Evolutionary conservation across 2,329 filamentous ascomycete genomes (phyloP).

Genomic region (Teratosphaeria epicoccoides): DNA sequence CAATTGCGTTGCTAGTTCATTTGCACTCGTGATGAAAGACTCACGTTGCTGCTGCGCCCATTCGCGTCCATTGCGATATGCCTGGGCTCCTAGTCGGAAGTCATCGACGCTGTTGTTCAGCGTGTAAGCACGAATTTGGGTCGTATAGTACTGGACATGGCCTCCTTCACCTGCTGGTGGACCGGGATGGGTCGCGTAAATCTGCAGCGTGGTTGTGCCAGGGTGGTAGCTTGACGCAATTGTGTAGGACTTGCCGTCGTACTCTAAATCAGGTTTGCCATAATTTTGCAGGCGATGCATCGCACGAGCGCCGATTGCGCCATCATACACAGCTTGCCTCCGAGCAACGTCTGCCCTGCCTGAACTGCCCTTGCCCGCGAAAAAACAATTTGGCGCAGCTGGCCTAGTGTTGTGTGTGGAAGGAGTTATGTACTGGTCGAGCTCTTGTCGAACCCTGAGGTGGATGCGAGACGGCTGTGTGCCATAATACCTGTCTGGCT

Average conservation of each 20-base stretch:
- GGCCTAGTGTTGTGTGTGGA: not conserved
- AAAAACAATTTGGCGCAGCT: not conserved
- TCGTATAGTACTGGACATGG: not conserved
- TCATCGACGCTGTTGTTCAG: not conserved
- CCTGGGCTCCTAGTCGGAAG: not conserved
- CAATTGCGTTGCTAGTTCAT: not conserved
- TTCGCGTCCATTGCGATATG: not conserved
- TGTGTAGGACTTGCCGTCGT: not conserved
- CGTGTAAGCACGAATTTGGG: not conserved
- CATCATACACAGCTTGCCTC: not conserved
- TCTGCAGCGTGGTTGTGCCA: not conserved
- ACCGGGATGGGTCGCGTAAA: not conserved
- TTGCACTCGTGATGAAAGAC: not conserved
- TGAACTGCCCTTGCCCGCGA: not conserved
- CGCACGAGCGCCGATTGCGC: not conserved
- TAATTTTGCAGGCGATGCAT: not conserved
- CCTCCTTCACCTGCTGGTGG: not conserved
- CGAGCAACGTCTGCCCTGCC: not conserved
- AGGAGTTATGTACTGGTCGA: not conserved
- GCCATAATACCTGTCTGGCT: not conserved
- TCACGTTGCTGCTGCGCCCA: not conserved
- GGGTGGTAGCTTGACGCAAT: not conserved
- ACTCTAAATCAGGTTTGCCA: not conserved
- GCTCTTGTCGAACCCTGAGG: not conserved
- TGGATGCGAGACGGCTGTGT: not conserved